These are phyloP conservation scores for Dendrothele bispora DNA, from an alignment of 768 basidiomycete genomes.

Conservation along the genomic window DNA sequence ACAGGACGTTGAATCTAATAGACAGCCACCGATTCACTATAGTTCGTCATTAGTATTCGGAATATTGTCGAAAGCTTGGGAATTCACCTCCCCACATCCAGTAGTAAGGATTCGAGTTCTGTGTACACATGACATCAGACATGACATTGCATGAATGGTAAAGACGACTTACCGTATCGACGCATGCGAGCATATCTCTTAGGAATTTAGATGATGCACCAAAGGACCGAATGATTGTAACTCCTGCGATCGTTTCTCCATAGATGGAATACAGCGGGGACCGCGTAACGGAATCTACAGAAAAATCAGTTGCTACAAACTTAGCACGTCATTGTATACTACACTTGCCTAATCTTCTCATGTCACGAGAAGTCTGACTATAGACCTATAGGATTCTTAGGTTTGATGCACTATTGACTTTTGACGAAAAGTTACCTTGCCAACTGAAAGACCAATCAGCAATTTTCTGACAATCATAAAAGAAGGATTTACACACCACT, in stretches of 20 bases:
- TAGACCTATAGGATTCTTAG: too few species aligned
- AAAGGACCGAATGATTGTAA: slow-evolving; percentile 71
- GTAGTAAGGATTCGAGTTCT: slow-evolving; percentile 51
- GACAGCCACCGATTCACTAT: slow-evolving; percentile 90
- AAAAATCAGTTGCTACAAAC: background rate
- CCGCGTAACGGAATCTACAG: slow-evolving; percentile 45
- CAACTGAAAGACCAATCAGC: background rate
- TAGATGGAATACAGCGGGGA: slow-evolving; percentile 49
- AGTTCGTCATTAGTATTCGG: slow-evolving; percentile 7
- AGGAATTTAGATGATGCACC: slow-evolving; percentile 87
- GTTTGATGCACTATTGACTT: too few species aligned
- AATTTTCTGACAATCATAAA: background rate
- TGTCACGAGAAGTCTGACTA: slow-evolving; percentile 84
- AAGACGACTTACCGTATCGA: slow-evolving; percentile 70
- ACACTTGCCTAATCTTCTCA: slow-evolving; percentile 69
- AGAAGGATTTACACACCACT: slow-evolving; percentile 46
- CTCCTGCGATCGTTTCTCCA: slow-evolving; percentile 64
- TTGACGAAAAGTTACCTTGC: too few species aligned
- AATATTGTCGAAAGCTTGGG: background rate
- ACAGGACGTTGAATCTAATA: slow-evolving; percentile 82
- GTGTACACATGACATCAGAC: slow-evolving; percentile 27
- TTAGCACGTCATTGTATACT: background rate
- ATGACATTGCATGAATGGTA: slow-evolving; percentile 1
- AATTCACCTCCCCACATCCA: slow-evolving; percentile 87
- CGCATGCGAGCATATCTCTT: slow-evolving; percentile 79